Conservation (phyloP, 768 basidiomycete species). For the Phaeotremella skinneri region DNA sequence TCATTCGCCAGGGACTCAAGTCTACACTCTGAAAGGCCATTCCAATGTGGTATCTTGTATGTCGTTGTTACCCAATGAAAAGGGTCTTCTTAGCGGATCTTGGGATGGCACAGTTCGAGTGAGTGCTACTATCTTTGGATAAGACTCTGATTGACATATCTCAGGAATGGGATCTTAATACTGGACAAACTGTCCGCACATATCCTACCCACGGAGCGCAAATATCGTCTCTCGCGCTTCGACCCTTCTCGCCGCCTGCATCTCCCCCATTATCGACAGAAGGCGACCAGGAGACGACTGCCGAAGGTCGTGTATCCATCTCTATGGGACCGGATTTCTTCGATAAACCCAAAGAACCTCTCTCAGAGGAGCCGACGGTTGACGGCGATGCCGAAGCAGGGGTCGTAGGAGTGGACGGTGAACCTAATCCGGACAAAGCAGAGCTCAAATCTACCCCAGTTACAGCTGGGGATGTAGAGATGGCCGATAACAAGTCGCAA, state of each 20-base stretch:
- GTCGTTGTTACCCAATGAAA: constrained; percentile 74
- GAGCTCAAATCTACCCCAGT: constrained; percentile 7
- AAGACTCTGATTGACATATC: constrained; percentile 3
- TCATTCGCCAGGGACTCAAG: constrained; percentile 79
- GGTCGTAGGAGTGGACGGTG: constrained; percentile 6
- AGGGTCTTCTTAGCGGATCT: constrained; percentile 80
- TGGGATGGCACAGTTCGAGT: constrained; percentile 92
- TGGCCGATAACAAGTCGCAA: constrained; percentile 67
- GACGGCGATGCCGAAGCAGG: not conserved
- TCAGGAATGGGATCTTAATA: constrained; percentile 98
- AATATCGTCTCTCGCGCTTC: constrained; percentile 73
- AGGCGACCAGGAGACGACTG: constrained; percentile 7
- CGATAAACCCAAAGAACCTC: constrained; percentile 4
- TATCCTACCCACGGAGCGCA: constrained; percentile 83
- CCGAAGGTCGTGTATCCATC: constrained; percentile 20
- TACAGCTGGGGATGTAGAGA: constrained; percentile 31
- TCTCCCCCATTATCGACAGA: constrained; percentile 42
- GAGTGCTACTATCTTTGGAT: constrained; percentile 49
- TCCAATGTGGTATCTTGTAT: constrained; percentile 73
- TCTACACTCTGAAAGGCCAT: constrained; percentile 72
- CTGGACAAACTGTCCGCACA: constrained; percentile 70
- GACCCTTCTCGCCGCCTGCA: constrained; percentile 57
- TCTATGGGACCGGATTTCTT: constrained; percentile 31
- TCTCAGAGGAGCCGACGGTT: no score
- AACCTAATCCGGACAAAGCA: not conserved